These are phyloP conservation scores for Pharnaceum exiguum DNA, from an alignment of 148 eudicot genomes.

Conservation along the genomic window DNA sequence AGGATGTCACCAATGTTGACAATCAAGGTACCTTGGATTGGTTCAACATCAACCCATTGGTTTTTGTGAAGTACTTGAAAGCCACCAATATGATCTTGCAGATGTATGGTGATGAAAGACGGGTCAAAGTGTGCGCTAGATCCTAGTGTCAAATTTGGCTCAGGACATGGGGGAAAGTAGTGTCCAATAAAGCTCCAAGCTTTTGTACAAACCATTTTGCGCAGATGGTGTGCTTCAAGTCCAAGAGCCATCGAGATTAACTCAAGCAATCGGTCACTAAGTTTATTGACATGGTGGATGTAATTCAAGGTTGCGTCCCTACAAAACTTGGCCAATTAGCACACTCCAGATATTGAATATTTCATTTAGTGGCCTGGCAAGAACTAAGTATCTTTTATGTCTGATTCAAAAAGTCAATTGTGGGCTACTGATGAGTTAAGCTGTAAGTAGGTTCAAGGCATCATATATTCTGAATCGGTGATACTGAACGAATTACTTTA, in stretches of 20 bases:
- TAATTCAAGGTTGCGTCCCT: constrained; percentile 14
- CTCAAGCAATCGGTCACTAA: constrained; percentile 16
- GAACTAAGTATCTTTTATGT: too few species aligned
- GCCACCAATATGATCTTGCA: constrained; percentile 39
- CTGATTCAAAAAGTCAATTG: too few species aligned
- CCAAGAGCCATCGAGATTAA: constrained; percentile 40
- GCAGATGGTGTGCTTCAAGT: constrained; percentile 19
- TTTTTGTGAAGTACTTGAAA: constrained; percentile 41
- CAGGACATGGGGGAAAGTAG: constrained; percentile 52
- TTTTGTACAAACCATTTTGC: constrained; percentile 18
- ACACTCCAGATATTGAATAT: too few species aligned
- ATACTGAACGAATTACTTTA: too few species aligned
- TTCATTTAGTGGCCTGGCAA: too few species aligned
- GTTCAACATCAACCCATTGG: constrained; percentile 41
- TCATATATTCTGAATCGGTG: too few species aligned
- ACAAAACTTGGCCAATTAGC: too few species aligned
- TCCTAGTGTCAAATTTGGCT: constrained; percentile 42
- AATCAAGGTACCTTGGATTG: constrained; percentile 30
- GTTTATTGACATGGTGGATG: background rate
- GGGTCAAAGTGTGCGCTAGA: constrained; percentile 33
- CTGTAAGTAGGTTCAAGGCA: too few species aligned
- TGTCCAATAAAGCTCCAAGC: constrained; percentile 16
- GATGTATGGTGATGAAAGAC: constrained; percentile 27
- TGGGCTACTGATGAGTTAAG: too few species aligned
- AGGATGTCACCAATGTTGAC: constrained; percentile 45